Conservation (phyloP, 2,329 filamentous ascomycete species). For the Penicillium expansum region DNA sequence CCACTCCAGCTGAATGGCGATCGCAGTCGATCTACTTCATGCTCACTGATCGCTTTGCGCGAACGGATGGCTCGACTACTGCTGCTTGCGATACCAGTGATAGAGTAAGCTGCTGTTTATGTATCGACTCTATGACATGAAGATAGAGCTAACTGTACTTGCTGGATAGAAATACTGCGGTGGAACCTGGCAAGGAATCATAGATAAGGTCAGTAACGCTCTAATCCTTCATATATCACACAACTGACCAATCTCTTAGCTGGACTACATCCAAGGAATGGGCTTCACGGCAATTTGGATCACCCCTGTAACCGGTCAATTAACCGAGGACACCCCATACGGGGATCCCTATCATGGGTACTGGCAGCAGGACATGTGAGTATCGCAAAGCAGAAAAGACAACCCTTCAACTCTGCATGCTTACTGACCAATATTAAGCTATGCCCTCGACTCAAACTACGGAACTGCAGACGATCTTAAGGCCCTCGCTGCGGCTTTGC, state of each 20-base stretch:
- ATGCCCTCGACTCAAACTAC: slow-evolving; percentile 56
- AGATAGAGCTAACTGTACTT: not conserved
- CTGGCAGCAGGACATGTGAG: slow-evolving; percentile 49
- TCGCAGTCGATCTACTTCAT: slow-evolving; percentile 47
- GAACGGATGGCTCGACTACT: slow-evolving; percentile 40
- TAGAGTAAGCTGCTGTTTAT: slow-evolving; percentile 17
- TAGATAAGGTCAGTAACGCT: slow-evolving; percentile 31
- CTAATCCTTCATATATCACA: too few relatives aligned
- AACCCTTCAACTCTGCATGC: not conserved
- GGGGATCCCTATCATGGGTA: slow-evolving; percentile 51
- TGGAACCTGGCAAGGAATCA: slow-evolving; percentile 48
- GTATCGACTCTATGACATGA: not conserved
- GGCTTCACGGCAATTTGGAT: slow-evolving; percentile 53
- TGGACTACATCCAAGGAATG: slow-evolving; percentile 51
- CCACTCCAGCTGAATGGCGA: slow-evolving; percentile 40
- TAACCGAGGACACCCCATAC: slow-evolving; percentile 36
- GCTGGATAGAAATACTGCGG: slow-evolving; percentile 37
- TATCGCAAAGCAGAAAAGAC: not conserved
- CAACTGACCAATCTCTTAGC: slow-evolving; percentile 21
- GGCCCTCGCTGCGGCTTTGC: slow-evolving; percentile 55
- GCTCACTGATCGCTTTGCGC: slow-evolving; percentile 47
- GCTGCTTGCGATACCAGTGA: slow-evolving; percentile 29
- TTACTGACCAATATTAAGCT: slow-evolving; percentile 23
- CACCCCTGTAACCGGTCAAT: slow-evolving; percentile 44
- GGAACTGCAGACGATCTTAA: slow-evolving; percentile 60